A percentile compares a stretch with the other conserved stretches of the same genome.
phyloP scores from a whole-genome alignment of 2,329 filamentous ascomycete species.

The Ophiostoma ulmi region DNA sequence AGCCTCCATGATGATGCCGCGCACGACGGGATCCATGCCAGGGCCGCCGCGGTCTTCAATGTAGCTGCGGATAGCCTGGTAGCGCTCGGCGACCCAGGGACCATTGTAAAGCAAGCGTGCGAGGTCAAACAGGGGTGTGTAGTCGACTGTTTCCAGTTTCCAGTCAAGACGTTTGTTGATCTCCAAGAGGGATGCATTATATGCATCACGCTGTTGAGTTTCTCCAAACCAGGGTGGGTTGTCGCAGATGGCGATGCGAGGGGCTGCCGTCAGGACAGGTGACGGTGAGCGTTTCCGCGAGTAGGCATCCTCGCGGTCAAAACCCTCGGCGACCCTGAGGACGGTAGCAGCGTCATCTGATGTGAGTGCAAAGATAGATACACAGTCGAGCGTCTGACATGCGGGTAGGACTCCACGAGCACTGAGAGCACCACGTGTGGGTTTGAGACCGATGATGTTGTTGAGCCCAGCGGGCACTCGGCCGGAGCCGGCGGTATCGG shows the following conservation, averaged over 20 bases:
- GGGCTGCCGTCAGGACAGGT: not conserved
- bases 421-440: constrained; percentile 48
- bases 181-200: constrained; percentile 39
- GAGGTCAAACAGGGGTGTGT: constrained; percentile 46
- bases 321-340: constrained; percentile 44
- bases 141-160: constrained; percentile 42
- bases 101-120: constrained; percentile 53
- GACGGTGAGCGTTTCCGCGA: not conserved
- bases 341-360: constrained; percentile 41
- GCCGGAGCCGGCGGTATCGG: constrained; percentile 52
- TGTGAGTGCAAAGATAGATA: constrained; percentile 27
- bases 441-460: constrained; percentile 48
- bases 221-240: constrained; percentile 37
- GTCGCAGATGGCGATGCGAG: constrained; percentile 37
- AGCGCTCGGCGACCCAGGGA: constrained; percentile 53
- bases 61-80: constrained; percentile 47
- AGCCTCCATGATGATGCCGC: constrained; percentile 38
- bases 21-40: constrained; percentile 37
- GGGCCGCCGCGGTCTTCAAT: constrained; percentile 35
- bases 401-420: constrained; percentile 38
- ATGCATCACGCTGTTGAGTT: constrained; percentile 36
- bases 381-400: constrained; percentile 23
- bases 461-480: constrained; percentile 51
- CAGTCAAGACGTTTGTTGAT: constrained; percentile 39
- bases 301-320: constrained; percentile 42